phyloP scores from a whole-genome alignment of 1,284 basidiomycete species.

The Tylopilus sp. region DNA sequence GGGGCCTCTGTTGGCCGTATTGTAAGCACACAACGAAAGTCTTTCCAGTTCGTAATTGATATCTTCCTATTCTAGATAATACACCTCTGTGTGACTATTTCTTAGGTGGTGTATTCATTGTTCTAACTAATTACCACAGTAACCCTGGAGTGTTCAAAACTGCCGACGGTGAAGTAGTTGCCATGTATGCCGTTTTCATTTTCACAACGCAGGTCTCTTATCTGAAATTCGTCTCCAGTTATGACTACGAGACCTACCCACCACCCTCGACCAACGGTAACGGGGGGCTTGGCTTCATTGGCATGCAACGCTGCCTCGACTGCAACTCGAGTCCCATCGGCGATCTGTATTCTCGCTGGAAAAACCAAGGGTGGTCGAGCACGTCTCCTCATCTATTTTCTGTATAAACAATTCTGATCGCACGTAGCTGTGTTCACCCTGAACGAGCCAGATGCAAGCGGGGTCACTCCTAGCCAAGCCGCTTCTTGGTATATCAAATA shows the following conservation, averaged over 20 bases:
- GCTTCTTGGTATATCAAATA: constrained; percentile 37
- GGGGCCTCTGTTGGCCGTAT: constrained; percentile 25
- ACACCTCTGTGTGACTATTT: constrained; percentile 14
- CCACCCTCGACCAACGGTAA: constrained; percentile 33
- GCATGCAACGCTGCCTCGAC: constrained; percentile 38
- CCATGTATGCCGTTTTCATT: constrained; percentile 26
- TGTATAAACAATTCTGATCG: background rate
- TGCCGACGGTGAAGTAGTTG: constrained; percentile 31
- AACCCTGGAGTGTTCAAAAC: constrained; percentile 31
- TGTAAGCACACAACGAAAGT: constrained; percentile 13
- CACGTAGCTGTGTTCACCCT: constrained; percentile 35
- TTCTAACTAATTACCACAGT: constrained; percentile 16
- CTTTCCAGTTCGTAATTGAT: constrained; percentile 4
- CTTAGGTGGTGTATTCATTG: background rate
- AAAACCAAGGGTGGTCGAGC: constrained; percentile 34
- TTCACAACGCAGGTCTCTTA: background rate
- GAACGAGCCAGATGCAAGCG: constrained; percentile 36
- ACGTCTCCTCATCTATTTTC: constrained; percentile 3
- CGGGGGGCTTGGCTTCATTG: constrained; percentile 36
- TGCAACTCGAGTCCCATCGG: constrained; percentile 36
- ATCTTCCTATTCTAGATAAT: constrained; percentile 14
- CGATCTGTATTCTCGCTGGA: constrained; percentile 31
- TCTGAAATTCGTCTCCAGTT: constrained; percentile 17
- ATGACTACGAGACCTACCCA: constrained; percentile 37
- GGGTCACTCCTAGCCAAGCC: constrained; percentile 27